phyloP scores from a whole-genome alignment of 2,329 filamentous ascomycete genomes.

The Paraphoma chrysanthemicola region DNA sequence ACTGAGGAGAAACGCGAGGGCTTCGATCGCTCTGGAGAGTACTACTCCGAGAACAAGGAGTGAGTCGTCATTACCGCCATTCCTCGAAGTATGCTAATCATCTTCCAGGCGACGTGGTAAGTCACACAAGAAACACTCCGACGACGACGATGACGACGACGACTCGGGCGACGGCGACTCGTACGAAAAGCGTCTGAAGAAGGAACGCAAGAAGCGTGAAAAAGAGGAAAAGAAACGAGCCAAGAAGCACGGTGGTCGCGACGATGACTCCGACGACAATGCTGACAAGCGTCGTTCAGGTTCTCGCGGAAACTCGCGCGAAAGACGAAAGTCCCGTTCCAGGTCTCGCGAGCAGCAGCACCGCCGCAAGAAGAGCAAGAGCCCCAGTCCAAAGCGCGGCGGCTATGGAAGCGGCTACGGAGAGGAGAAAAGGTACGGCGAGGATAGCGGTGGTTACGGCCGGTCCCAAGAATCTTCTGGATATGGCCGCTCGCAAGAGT shows the following conservation, averaged over 20 bases:
- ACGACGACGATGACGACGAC: slow-evolving; percentile 44
- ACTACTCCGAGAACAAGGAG: slow-evolving; percentile 52
- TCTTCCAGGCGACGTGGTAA: slow-evolving; percentile 42
- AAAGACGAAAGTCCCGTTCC: slow-evolving; percentile 14
- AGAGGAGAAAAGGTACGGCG: slow-evolving; percentile 32
- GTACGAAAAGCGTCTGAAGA: slow-evolving; percentile 24
- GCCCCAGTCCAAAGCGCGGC: slow-evolving; percentile 26
- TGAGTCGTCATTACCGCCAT: slow-evolving; percentile 17
- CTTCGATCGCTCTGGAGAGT: slow-evolving; percentile 45
- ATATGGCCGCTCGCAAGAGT: slow-evolving; percentile 4
- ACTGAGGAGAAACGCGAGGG: slow-evolving; percentile 47
- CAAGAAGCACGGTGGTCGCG: slow-evolving; percentile 18
- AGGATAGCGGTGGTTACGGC: slow-evolving; percentile 15
- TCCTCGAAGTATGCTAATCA: background rate
- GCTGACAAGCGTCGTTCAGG: slow-evolving; percentile 29
- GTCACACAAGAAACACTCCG: slow-evolving; percentile 51
- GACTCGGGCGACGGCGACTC: slow-evolving; percentile 38
- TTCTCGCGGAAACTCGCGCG: slow-evolving; percentile 12
- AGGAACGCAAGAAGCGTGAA: slow-evolving; percentile 29
- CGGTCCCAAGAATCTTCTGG: slow-evolving; percentile 10
- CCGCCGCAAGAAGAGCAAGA: slow-evolving; percentile 20
- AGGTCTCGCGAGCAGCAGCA: slow-evolving; percentile 22
- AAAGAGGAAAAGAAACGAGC: slow-evolving; percentile 29
- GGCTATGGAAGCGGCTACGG: slow-evolving; percentile 28
- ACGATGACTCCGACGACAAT: slow-evolving; percentile 20